Conservation (phyloP, 75 land plant species). For the Isoetes taiwanensis region DNA sequence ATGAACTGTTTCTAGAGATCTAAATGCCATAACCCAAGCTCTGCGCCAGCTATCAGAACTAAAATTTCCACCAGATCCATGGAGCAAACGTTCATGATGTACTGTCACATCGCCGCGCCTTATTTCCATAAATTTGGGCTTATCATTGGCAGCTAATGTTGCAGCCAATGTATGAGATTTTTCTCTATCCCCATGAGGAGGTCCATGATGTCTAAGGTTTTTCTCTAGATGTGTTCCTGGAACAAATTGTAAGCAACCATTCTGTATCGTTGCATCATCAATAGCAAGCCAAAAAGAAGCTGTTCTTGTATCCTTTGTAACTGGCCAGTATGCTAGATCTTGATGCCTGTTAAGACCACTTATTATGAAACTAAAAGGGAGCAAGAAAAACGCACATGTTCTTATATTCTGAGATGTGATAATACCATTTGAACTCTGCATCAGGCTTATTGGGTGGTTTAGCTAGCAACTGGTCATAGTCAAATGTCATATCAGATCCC, state of each 20-base stretch:
- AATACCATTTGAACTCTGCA: slow-evolving; percentile 29
- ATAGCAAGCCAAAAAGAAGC: slow-evolving; percentile 42
- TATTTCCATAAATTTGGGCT: slow-evolving; percentile 25
- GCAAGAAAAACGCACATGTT: background rate
- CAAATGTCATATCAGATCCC: slow-evolving; percentile 31
- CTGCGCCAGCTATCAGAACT: slow-evolving; percentile 34
- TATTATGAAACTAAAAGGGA: background rate
- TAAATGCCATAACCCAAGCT: slow-evolving; percentile 37
- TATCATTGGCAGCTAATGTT: slow-evolving; percentile 10
- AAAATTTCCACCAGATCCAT: slow-evolving; percentile 35
- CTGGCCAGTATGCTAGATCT: slow-evolving; percentile 39
- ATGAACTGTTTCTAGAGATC: slow-evolving; percentile 23
- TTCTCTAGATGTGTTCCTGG: slow-evolving; percentile 36
- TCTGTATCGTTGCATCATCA: slow-evolving; percentile 26
- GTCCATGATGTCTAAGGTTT: slow-evolving; percentile 24
- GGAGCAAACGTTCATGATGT: slow-evolving; percentile 31
- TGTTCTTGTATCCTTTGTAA: slow-evolving; percentile 34
- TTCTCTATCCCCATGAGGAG: slow-evolving; percentile 30
- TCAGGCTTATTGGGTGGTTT: slow-evolving; percentile 38
- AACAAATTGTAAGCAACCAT: slow-evolving; percentile 38
- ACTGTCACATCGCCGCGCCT: slow-evolving; percentile 34
- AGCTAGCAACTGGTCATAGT: slow-evolving; percentile 38
- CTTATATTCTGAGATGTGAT: background rate
- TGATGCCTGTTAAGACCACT: slow-evolving; percentile 25
- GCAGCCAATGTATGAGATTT: slow-evolving; percentile 36